Evolutionary conservation across 2,329 filamentous ascomycete species (phyloP), one percentile per base, ranked within the genome.

Genomic region (Exophiala alcalophila): DNA sequence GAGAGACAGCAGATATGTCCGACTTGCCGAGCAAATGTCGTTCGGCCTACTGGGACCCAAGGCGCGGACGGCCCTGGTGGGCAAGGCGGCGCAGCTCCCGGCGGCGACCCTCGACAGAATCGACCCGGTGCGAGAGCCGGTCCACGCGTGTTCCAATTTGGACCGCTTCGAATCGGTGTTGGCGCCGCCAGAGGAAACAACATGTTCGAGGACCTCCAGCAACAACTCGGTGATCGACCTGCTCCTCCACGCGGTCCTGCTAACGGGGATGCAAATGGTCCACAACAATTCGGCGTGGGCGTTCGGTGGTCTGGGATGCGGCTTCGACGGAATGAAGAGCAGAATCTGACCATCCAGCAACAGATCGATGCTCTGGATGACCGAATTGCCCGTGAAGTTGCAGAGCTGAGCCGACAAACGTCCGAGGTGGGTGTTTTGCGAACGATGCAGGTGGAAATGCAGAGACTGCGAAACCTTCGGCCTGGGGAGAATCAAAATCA

Each of bases 1-100:
- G 92, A 98, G 70, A 77, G 92, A 52, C 92, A 98, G 64, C 92
- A 98, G 67, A 90, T 94, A 23, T 98, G 92, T 62, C 92, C 92
- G 5, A 98, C 89, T 2, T 98, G 92, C 63, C 81, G 92, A 56
- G 79, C 86, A 36, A 83, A 91, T 11, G 92, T 95, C 11, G 70
- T 88, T 25, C 41, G 31, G 21, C 24, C 40, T 24, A 42, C 18
- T 10, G 25, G 38, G 23, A 21, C 33, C 16, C 42, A 68, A 65
- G 61, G 47, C 16, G 58, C 42, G n/a, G 56, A 45, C 14, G 53
- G 33, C 12, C 57, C 18, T 19, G 55, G 60, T 49, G 54, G 39
- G 47, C 20, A 54, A 52, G 48, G 60, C 43, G 45, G 60, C 25
- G 37, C 28, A 2, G 39, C 21, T 15, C 47, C 44, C 21, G 37